phyloP scores from a whole-genome alignment of 768 basidiomycete genomes.

The Suillus tomentosus region DNA sequence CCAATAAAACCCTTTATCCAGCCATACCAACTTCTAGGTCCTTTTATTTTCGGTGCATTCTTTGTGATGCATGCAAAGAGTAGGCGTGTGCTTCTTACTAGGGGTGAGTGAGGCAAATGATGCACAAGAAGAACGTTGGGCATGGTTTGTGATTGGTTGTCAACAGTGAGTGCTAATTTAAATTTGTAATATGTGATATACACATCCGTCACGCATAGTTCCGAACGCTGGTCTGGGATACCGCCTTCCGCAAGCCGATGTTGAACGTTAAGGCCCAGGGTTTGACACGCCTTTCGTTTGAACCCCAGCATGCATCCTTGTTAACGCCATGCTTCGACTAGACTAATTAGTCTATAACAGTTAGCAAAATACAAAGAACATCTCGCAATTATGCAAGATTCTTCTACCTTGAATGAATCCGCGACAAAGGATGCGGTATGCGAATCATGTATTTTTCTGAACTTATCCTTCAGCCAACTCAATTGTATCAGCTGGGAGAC shows the following conservation, averaged over 20 bases:
- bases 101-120: not conserved
- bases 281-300: slow-evolving; percentile 5
- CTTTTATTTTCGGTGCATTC: not conserved
- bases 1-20: not conserved
- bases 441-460: not conserved
- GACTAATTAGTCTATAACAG: not conserved
- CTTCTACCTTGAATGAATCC: not conserved
- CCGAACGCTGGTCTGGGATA: slow-evolving; percentile 1
- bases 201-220: not conserved
- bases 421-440: not conserved
- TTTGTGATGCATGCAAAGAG: not conserved
- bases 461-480: not conserved
- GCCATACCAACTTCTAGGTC: not conserved
- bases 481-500: slow-evolving; percentile 1
- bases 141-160: slow-evolving; percentile 5
- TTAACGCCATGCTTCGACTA: not conserved
- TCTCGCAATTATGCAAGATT: not conserved
- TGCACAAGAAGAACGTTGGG: not conserved
- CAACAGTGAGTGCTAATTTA: not conserved
- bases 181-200: not conserved
- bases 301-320: not conserved
- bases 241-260: slow-evolving; percentile 3
- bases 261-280: not conserved
- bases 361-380: slow-evolving; percentile 8
- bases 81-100: not conserved